Evolutionary conservation across 345 rosid genomes (phyloP).

Genomic region (Aquilaria malaccensis): DNA sequence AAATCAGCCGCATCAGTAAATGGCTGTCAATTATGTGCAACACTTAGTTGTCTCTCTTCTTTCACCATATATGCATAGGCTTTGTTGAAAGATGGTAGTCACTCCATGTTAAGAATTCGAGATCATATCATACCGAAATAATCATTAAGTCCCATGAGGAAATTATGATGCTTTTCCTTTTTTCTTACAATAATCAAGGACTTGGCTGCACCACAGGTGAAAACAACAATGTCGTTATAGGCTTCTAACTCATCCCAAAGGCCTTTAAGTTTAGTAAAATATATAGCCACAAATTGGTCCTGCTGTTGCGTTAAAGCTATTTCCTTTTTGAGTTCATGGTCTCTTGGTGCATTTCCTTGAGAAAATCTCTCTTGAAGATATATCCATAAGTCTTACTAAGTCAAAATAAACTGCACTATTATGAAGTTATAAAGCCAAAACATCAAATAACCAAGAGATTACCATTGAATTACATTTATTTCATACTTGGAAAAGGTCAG

Average conservation of each 20-base stretch:
- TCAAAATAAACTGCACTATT: background rate
- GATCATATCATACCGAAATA: background rate
- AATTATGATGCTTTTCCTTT: background rate
- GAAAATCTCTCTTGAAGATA: too few relatives aligned
- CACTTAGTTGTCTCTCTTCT: conserved; percentile 1
- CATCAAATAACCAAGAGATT: background rate
- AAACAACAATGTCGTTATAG: background rate
- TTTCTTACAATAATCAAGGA: background rate
- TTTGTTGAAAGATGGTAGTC: background rate
- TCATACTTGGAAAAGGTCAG: too few relatives aligned
- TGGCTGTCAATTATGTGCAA: too few relatives aligned
- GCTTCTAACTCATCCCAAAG: conserved; percentile 9
- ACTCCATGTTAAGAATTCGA: conserved; percentile 3
- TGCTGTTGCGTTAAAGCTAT: background rate
- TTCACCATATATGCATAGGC: background rate
- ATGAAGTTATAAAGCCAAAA: background rate
- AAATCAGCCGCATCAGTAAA: background rate
- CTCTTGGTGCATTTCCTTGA: background rate
- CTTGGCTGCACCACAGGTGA: background rate
- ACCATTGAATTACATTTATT: background rate
- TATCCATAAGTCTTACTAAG: background rate
- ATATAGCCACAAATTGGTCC: background rate
- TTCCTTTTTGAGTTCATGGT: background rate
- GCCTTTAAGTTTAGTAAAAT: conserved; percentile 6
- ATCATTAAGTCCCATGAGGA: conserved; percentile 14